phyloP scores from a whole-genome alignment of 306 rosid genomes.

The Myrica gale region DNA sequence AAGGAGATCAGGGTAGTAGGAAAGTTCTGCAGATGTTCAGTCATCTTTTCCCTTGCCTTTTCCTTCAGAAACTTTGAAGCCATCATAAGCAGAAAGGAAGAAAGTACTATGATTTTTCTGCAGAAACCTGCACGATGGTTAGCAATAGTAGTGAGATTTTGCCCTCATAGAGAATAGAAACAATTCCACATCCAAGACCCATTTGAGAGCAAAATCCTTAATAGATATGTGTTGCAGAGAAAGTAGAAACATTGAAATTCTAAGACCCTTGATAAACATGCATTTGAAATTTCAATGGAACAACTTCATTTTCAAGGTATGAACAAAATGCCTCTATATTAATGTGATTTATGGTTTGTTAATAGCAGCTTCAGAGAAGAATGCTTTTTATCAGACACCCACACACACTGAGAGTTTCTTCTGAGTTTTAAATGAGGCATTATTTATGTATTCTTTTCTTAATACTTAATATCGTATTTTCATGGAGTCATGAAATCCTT shows the following conservation, averaged over 20 bases:
- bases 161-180: neutral
- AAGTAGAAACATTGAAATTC: neutral
- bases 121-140: constrained; percentile 62
- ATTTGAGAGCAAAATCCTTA: constrained; percentile 9
- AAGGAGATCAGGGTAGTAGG: neutral
- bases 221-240: neutral
- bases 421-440: neutral
- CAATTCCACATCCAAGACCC: neutral
- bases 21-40: constrained; percentile 27
- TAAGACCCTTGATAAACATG: neutral
- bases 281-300: neutral
- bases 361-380: neutral
- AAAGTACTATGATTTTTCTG: constrained; percentile 72
- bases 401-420: neutral
- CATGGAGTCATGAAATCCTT: neutral
- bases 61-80: constrained; percentile 52
- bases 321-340: neutral
- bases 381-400: neutral
- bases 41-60: constrained; percentile 71
- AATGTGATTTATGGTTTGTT: neutral
- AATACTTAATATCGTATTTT: neutral
- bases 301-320: neutral
- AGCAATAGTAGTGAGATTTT: neutral
- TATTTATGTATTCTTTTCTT: neutral
- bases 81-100: constrained; percentile 72